Evolutionary conservation across 2,329 filamentous ascomycete genomes (phyloP), one percentile per base, ranked within the genome.

Genomic region (Coniochaeta sp.): DNA sequence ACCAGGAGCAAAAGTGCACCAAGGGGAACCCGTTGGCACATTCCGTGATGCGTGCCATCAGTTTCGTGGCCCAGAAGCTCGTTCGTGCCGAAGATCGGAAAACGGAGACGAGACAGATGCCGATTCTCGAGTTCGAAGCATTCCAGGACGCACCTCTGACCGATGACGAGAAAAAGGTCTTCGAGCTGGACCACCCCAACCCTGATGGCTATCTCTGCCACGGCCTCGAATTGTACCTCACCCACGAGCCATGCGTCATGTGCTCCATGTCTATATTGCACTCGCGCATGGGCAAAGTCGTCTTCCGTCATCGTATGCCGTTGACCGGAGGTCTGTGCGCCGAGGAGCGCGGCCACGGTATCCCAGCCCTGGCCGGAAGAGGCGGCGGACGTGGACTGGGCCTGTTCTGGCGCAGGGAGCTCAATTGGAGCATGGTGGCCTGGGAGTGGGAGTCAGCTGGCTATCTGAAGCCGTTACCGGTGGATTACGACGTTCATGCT

Each of bases 211-310:
- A 99, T 72, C 85, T 99, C 22, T 98, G 93, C 75, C 91, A 96
- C 66, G 90, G 91, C 59, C 82, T 99, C 33, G 93, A 98, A 73
- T 84, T 99, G 60, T 98, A 97, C 76, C 81, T 96, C 62, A 96
- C 93, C 1, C 93, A 98, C 70, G 95, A 99, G 75, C 95, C 95
- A 6, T 99, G 95, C 71, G 84, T 96, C 62, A 96, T 96, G 84
- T 99, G 95, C 75, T 91, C 90, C 38, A 98, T 98, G 95, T 95
- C 91, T 1, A 89, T 98, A 67, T 81, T 98, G 24, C 93, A 98
- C 71, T 97, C 93, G 9, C 86, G 95, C 58, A 96, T 99, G 81
- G 88, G 90, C 52, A 87, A 89, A 59, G 89, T 93, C 58, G 82
- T 96, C 43, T 96, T 96, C 74, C 86, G 85, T 64, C 81, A 87